Evolutionary conservation across 805 yeast species (phyloP), one percentile per base, ranked within the genome.

Genomic region (Schwanniomyces pseudopolymorphus): DNA sequence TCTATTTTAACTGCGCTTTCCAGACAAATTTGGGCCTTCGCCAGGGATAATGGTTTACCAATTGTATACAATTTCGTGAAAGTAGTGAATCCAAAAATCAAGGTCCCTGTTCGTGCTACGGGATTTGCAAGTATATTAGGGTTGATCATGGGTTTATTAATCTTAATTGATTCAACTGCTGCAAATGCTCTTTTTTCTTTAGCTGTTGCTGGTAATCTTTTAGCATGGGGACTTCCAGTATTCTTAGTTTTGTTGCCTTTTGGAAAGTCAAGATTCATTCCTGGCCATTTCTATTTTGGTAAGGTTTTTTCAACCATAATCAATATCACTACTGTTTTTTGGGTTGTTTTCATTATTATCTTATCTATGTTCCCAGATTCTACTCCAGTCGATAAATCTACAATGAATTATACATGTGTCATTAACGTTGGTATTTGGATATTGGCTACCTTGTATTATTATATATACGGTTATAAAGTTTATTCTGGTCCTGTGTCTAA

Each of bases 31-130:
- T 85, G 86, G 82, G 89, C 89, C 1, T 83, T 84, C 62, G 82
- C 88, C 35, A 78, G 92, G 67, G 92, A 85, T 61, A 83, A 84
- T 55, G 90, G 89, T 13, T 72, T 85, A 46, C 91, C 91, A 7
- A 69, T 83, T 51, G 74, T 84, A 11, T 64, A 71, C 36, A 60
- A 58, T 53, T 69, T 69, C 57, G 74, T 85, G 50, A 80, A 83
- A 53, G 77, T 69, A 38, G 87, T 86, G 38, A 70, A 85, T 56
- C 70, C 77, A 43, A 74, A 61, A 47, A 65, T 78, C 31, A 70
- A 77, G n/a, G 86, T 83, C 24, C 92, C 94, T 13, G 62, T 83
- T 22, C 74, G 83, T 54, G 89, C 91, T 1, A 78, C 84, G 37
- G 60, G 74, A 20, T 79, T 80, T 55, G 81, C 80, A 17, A 78